Evolutionary conservation across 495 filamentous ascomycete genomes (phyloP).

Genomic region (Penicillium crystallinum): DNA sequence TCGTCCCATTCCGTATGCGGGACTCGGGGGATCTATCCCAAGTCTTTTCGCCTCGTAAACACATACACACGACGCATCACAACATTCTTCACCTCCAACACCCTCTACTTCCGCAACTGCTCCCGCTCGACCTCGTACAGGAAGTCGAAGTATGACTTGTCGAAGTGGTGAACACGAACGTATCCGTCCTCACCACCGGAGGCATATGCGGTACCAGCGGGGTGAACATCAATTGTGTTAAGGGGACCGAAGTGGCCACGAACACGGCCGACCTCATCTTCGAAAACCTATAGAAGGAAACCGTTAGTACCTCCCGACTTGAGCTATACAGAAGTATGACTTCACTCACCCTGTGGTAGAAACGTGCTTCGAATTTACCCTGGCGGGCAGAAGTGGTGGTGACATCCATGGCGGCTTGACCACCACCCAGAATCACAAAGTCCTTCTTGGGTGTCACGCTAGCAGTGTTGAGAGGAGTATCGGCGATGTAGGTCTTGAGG

Average conservation of each 20-base stretch:
- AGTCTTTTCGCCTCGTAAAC: slow-evolving; percentile 39
- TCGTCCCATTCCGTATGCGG: slow-evolving; percentile 33
- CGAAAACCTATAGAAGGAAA: slow-evolving; percentile 53
- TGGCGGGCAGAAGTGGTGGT: slow-evolving; percentile 91
- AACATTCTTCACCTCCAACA: slow-evolving; percentile 9
- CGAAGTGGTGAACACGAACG: slow-evolving; percentile 96
- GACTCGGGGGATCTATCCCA: slow-evolving; percentile 18
- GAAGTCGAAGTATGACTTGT: slow-evolving; percentile 97
- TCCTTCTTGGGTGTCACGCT: slow-evolving; percentile 91
- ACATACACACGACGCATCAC: slow-evolving; percentile 38
- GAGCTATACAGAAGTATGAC: background rate
- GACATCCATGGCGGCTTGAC: slow-evolving; percentile 98
- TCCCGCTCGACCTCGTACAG: slow-evolving; percentile 93
- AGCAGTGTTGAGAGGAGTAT: slow-evolving; percentile 96
- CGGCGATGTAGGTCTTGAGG: slow-evolving; percentile 84
- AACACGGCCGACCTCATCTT: slow-evolving; percentile 96
- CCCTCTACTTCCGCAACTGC: slow-evolving; percentile 41
- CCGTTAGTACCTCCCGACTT: background rate
- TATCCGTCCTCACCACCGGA: slow-evolving; percentile 97
- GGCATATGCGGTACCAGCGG: slow-evolving; percentile 83
- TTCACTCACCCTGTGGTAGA: slow-evolving; percentile 77
- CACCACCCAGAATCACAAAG: slow-evolving; percentile 94
- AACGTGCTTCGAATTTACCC: slow-evolving; percentile 97
- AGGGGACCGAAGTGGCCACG: slow-evolving; percentile 95
- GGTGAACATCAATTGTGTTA: slow-evolving; percentile 84